A percentile compares a stretch with the other conserved stretches of the same genome.
Evolutionary conservation across 768 basidiomycete genomes (phyloP).

Genomic region (Boletus subparvulus): DNA sequence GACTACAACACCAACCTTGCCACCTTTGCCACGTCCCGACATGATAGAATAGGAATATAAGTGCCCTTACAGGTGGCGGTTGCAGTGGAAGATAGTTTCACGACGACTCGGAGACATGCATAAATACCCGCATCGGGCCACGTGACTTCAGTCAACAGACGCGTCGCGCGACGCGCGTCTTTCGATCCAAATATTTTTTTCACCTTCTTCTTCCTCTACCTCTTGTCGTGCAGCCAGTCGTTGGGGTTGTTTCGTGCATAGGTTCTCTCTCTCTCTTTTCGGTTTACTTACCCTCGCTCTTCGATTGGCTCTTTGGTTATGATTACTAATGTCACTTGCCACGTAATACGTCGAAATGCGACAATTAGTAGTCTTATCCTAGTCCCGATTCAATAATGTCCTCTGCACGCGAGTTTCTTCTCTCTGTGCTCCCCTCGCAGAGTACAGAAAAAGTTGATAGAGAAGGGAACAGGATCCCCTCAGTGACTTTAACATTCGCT

Average conservation of each 20-base stretch:
- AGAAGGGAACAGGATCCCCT: conserved; percentile 40
- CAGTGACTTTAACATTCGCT: conserved; percentile 81
- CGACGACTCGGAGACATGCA: neutral
- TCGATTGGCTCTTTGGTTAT: neutral
- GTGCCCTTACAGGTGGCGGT: conserved; percentile 3
- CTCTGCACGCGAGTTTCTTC: conserved; percentile 26
- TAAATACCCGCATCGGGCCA: neutral
- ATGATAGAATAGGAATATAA: conserved; percentile 36
- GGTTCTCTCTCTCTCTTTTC: neutral
- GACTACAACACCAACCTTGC: conserved; percentile 44
- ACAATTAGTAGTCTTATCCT: too few species aligned
- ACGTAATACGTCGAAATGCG: neutral
- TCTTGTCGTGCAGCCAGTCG: neutral
- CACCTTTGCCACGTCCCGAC: conserved; percentile 88
- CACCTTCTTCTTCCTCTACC: neutral
- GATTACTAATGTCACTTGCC: neutral
- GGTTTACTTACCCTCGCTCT: neutral
- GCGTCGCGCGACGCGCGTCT: neutral
- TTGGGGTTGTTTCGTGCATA: neutral
- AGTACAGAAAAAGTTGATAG: conserved; percentile 10
- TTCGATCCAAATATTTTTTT: neutral
- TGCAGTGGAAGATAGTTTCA: neutral
- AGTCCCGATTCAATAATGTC: neutral
- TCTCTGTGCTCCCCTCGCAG: conserved; percentile 26
- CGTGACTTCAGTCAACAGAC: conserved; percentile 6